phyloP scores from a whole-genome alignment of 2,329 filamentous ascomycete species.

The Fusarium chuoi region DNA sequence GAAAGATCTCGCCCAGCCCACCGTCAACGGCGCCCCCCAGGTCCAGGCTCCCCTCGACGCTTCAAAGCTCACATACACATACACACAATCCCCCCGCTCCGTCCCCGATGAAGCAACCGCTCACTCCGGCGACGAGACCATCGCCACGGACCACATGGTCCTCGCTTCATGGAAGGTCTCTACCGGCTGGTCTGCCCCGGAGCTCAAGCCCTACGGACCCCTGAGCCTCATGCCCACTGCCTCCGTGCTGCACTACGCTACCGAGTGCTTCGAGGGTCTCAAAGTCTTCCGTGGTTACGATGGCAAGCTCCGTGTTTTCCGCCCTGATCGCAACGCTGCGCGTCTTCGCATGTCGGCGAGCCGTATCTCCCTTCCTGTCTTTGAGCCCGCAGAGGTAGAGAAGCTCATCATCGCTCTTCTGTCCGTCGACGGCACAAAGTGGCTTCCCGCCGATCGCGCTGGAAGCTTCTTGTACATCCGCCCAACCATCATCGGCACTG shows the following conservation, averaged over 20 bases:
- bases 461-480: conserved; percentile 85
- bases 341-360: conserved; percentile 69
- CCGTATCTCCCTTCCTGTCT: conserved; percentile 79
- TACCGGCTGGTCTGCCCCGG: conserved; percentile 77
- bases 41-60: conserved; percentile 70
- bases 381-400: conserved; percentile 76
- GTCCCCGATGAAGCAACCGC: conserved; percentile 63
- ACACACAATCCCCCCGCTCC: conserved; percentile 60
- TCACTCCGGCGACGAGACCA: conserved; percentile 60
- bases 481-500: conserved; percentile 87
- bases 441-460: conserved; percentile 76
- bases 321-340: conserved; percentile 76
- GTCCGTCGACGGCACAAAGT: conserved; percentile 78
- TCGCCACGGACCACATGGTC: conserved; percentile 90
- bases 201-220: conserved; percentile 81
- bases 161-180: conserved; percentile 73
- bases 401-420: conserved; percentile 78
- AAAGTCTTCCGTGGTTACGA: conserved; percentile 86
- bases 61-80: conserved; percentile 67
- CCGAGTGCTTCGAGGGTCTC: conserved; percentile 87
- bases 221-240: conserved; percentile 83
- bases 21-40: conserved; percentile 47
- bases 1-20: conserved; percentile 55
- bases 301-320: conserved; percentile 79
- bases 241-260: conserved; percentile 86